A percentile compares a stretch with the other conserved stretches of the same genome.
Evolutionary conservation across 2,329 filamentous ascomycete species (phyloP).

Genomic region (Annulohypoxylon truncatum): DNA sequence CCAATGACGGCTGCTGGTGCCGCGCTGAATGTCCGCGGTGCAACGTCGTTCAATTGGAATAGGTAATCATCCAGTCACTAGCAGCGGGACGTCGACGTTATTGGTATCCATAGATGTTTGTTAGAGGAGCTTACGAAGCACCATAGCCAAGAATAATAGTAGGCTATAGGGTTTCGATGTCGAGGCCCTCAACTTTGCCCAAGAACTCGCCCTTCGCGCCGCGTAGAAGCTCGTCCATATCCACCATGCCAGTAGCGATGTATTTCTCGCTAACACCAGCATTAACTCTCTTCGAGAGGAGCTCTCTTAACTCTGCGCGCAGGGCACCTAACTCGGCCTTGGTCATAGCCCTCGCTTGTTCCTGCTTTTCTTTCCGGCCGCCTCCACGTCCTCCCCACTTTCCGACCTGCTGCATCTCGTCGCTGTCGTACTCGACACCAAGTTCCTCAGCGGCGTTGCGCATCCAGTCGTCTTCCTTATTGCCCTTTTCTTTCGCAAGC

Average conservation of each 20-base stretch:
- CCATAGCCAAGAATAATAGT: neutral
- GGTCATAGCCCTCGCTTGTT: conserved; percentile 72
- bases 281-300: conserved; percentile 81
- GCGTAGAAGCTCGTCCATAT: conserved; percentile 77
- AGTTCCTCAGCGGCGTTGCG: conserved; percentile 88
- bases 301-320: conserved; percentile 75
- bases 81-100: neutral
- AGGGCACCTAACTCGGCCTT: conserved; percentile 80
- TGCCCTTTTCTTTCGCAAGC: conserved; percentile 88
- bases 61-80: neutral
- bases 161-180: conserved; percentile 51
- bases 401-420: conserved; percentile 78
- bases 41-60: neutral
- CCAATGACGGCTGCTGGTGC: no score
- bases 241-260: conserved; percentile 83
- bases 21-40: no score
- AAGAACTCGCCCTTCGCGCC: conserved; percentile 76
- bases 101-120: neutral
- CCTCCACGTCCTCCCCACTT: conserved; percentile 75
- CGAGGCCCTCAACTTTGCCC: conserved; percentile 61
- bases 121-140: neutral
- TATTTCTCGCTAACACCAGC: conserved; percentile 89
- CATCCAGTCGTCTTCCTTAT: conserved; percentile 86
- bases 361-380: conserved; percentile 79
- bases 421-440: conserved; percentile 92